These are phyloP conservation scores for Saposhnikovia divaricata DNA, from an alignment of 129 eudicot species.

Conservation along the genomic window DNA sequence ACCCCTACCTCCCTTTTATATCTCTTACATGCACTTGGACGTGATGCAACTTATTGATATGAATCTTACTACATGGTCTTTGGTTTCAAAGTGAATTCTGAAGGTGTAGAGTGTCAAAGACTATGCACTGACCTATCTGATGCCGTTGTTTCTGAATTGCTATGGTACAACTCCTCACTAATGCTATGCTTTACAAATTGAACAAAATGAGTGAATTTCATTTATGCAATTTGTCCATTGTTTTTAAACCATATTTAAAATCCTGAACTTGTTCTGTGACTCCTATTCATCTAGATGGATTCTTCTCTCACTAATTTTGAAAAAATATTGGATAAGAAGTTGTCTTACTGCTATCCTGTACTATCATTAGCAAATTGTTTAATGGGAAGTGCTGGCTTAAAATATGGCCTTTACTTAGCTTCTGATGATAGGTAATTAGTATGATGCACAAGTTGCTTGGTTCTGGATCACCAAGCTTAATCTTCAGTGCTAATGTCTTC, in stretches of 20 bases:
- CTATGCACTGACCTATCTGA: slow-evolving; percentile 50
- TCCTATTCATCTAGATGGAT: neutral
- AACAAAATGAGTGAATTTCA: slow-evolving; percentile 7
- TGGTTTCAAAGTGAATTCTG: slow-evolving; percentile 66
- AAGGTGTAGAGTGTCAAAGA: slow-evolving; percentile 72
- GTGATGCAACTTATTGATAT: slow-evolving; percentile 2
- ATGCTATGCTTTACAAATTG: slow-evolving; percentile 3
- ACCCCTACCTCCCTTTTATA: neutral
- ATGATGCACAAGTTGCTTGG: neutral
- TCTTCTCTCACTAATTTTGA: neutral
- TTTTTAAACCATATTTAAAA: neutral
- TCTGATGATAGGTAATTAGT: neutral
- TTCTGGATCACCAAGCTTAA: too few species aligned
- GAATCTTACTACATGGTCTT: slow-evolving; percentile 4
- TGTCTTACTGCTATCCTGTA: neutral
- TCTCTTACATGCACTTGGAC: neutral
- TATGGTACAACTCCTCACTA: slow-evolving; percentile 42
- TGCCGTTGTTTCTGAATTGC: slow-evolving; percentile 54
- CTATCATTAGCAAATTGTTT: neutral
- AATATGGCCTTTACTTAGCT: neutral
- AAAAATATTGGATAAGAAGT: neutral
- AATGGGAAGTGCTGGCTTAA: neutral
- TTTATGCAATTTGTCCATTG: neutral
- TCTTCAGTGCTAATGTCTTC: too few species aligned
- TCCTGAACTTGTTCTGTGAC: neutral